These are phyloP conservation scores for Ceratocystis papillata DNA, from an alignment of 2,329 filamentous ascomycete species.

Conservation along the genomic window DNA sequence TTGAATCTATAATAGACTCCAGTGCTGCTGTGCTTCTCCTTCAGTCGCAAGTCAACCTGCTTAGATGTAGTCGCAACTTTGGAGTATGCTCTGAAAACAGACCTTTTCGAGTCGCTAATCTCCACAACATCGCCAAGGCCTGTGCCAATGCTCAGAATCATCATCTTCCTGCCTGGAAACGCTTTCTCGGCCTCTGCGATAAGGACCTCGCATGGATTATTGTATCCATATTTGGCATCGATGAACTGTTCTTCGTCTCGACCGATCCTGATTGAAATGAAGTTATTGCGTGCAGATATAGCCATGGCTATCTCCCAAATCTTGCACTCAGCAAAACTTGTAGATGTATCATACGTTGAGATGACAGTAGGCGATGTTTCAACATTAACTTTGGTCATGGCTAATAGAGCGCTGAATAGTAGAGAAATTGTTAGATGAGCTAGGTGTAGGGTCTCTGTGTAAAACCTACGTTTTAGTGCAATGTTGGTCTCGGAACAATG, in stretches of 20 bases:
- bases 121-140: constrained; percentile 27
- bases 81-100: too few species aligned
- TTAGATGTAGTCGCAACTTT: too few species aligned
- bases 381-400: too few species aligned
- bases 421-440: fast-evolving
- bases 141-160: constrained; percentile 29
- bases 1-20: constrained; percentile 25
- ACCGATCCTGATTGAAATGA: constrained; percentile 26
- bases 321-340: constrained; percentile 26
- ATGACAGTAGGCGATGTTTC: too few species aligned
- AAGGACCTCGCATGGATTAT: constrained; percentile 30
- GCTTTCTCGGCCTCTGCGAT: constrained; percentile 28
- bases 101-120: constrained; percentile 23
- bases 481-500: too few species aligned
- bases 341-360: constrained; percentile 26
- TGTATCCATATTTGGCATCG: constrained; percentile 30
- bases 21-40: too few species aligned
- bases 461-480: too few species aligned
- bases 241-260: constrained; percentile 27
- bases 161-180: constrained; percentile 25
- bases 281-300: constrained; percentile 29
- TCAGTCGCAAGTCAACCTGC: too few species aligned
- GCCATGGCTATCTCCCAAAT: constrained; percentile 30
- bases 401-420: too few species aligned
- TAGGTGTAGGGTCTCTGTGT: too few species aligned